Evolutionary conservation across 352 stramenopile species (phyloP), one percentile per base, ranked within the genome.

Genomic region (Pythium scleroteichum): DNA sequence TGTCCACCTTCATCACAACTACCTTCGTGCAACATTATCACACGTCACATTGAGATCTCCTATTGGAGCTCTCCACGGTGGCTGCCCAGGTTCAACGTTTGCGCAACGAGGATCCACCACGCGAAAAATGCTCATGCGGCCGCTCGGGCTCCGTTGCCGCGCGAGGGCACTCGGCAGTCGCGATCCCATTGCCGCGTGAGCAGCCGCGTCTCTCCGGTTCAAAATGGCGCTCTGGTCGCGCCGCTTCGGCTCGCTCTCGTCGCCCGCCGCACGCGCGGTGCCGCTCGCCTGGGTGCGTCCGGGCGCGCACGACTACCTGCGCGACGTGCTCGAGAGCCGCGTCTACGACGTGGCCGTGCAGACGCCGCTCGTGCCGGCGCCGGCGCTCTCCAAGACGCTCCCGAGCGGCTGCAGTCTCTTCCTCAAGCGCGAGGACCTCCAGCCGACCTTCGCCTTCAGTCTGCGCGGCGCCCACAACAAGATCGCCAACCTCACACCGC

Each of bases 381-480:
- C 80, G 29, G 60, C 73, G 49, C 69, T 95, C 29, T 87, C 76
- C 19, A 72, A 75, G 51, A 64, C 67, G 46, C 51, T 94, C 23
- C 73, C 79, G 2, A 67, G 69, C 40, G 76, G 82, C 55, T 92
- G 89, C 66, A 78, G 72, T 22, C 71, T 97, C 33, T 82, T 79
- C 46, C 70, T 98, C 14, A 98, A 99, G 87, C 79, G 96, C 23
- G 96, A 99, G 77, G 97, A 99, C 68, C 95, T 97, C 63, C 96
- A 99, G 76, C 95, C 95, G 13, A 98, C 98, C 19, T 99, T 99
- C 69, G 98, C 94, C 38, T 99, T 99, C 82, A 99, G 99, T 78
- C 78, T 99, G 54, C 90, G 97, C 40, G 97, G 97, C 35, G 97
- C 97, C 13, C 98, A 99, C 87, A 99, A 99, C 79, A 98, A 98